Percentiles rank a stretch among this genome's conserved stretches.
Evolutionary conservation across 805 yeast species (phyloP).

Genomic region (Schizosaccharomyces lindneri): DNA sequence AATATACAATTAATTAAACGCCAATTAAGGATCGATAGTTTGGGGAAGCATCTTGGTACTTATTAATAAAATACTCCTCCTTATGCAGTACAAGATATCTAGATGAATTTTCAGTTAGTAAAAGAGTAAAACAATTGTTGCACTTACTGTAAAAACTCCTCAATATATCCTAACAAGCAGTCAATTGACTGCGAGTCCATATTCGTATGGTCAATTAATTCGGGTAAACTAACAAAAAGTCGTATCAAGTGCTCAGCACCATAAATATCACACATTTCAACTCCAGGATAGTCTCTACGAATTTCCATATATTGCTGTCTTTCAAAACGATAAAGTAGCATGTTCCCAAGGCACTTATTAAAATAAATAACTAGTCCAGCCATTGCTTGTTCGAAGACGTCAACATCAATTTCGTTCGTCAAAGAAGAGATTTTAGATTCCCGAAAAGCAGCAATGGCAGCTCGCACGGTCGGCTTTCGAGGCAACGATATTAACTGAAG

Average conservation of each 20-base stretch:
- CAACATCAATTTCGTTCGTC: constrained; percentile 18
- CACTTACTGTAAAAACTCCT: neutral
- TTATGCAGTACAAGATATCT: neutral
- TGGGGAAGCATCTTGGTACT: constrained; percentile 1
- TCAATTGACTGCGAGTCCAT: neutral
- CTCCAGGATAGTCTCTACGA: constrained; percentile 12
- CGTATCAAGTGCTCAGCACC: constrained; percentile 69
- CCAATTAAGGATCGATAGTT: neutral
- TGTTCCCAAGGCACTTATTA: constrained; percentile 42
- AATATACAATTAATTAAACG: neutral
- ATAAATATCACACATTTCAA: constrained; percentile 26
- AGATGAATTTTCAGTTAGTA: neutral
- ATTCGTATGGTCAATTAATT: constrained; percentile 42
- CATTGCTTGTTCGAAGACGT: constrained; percentile 40
- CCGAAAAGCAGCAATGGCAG: constrained; percentile 30
- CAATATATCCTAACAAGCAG: neutral
- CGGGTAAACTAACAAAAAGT: constrained; percentile 56
- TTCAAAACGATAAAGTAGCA: constrained; percentile 51
- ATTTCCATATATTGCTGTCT: constrained; percentile 43
- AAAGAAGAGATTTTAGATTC: constrained; percentile 11
- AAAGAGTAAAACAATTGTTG: neutral
- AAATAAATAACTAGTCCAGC: constrained; percentile 50
- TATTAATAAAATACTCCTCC: neutral
- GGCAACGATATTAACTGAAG: constrained; percentile 33
- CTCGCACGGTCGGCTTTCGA: constrained; percentile 25